Evolutionary conservation across 371 early-diverging fungal genomes (phyloP).

Genomic region (Apophysomyces sp.): DNA sequence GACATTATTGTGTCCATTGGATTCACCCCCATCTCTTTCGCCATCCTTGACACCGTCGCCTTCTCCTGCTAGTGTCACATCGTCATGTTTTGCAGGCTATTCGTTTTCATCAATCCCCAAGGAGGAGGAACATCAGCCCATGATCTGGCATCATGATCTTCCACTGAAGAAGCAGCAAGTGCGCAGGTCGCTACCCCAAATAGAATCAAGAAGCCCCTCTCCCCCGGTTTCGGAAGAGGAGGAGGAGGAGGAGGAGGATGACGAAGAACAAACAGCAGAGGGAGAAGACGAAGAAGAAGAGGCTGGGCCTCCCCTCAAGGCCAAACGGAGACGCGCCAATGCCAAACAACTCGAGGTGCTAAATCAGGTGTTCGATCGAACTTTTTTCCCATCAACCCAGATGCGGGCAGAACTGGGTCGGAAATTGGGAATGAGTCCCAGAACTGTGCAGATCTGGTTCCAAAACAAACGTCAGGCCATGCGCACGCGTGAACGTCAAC

Average conservation of each 20-base stretch:
- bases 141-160: background rate
- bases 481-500: conserved; percentile 55
- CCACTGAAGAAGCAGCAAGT: background rate
- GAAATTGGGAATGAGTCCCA: conserved; percentile 82
- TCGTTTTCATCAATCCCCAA: background rate
- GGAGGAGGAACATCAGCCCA: conserved; percentile 1
- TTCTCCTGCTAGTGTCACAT: background rate
- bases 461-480: conserved; percentile 86
- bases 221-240: conserved; percentile 13
- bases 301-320: conserved; percentile 30
- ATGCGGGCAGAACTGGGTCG: conserved; percentile 83
- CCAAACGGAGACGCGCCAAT: conserved; percentile 53
- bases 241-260: conserved; percentile 16
- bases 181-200: conserved; percentile 7
- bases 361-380: conserved; percentile 57
- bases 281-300: background rate
- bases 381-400: conserved; percentile 69
- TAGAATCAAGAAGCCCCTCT: background rate
- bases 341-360: conserved; percentile 55
- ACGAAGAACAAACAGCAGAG: background rate
- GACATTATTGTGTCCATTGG: conserved; percentile 19
- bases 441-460: conserved; percentile 95
- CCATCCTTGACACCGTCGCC: conserved; percentile 13
- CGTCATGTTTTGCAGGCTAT: background rate
- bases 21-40: conserved; percentile 26